Base-by-base conservation (phyloP, 225 moss, liverwort and hornwort genomes). In the Pseudisothecium myosuroides region DNA sequence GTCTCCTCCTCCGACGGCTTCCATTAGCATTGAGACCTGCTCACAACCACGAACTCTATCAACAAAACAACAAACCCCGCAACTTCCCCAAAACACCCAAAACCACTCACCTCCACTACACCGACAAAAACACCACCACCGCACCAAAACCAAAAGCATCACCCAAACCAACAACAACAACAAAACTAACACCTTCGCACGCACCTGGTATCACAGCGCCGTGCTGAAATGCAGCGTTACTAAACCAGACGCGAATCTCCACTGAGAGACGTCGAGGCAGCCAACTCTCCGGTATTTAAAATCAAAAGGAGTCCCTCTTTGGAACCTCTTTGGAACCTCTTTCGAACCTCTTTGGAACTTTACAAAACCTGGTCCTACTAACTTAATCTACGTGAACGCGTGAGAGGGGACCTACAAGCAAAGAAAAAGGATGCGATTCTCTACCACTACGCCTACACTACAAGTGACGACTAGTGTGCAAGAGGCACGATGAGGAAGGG, bases 1-100 rank as follows among this genome's bases (percentile, higher is more conserved):
- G 76, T 92, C 86, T 62, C 84, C 50, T 61, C 89, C 88, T 20
- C 27, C 88, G 45, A 76, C 68, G 58, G 52, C 90, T 87, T 89
- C 90, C 87, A 87, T 90, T 56, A 90, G 86, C 88, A 90, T 84
- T 84, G 17, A 64, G 67, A 24, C 89, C 88, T 73, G 68, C 83
- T 69, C 52, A 36, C 49, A 36, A 50, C 68, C 63, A 72, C 69
- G 26, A 89, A 28, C 36, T 45, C 55, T 67, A 64, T 72, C 81
- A 58, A 34, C 49, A 47, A 49, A 26, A 10, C 55, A 37, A 52
- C 76, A 49, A 63, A 50, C 10, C 69, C n/a, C 81, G 23, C 69
- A 39, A 72, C 52, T 39, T 21, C 63, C 21, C 20, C 29, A n/a
- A 63, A 15, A 76, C 86, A 50, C 52, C 54, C 64, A 39, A 78